Evolutionary conservation across 2,329 filamentous ascomycete species (phyloP), one percentile per base, ranked within the genome.

Genomic region (Aspergillus jensenii): DNA sequence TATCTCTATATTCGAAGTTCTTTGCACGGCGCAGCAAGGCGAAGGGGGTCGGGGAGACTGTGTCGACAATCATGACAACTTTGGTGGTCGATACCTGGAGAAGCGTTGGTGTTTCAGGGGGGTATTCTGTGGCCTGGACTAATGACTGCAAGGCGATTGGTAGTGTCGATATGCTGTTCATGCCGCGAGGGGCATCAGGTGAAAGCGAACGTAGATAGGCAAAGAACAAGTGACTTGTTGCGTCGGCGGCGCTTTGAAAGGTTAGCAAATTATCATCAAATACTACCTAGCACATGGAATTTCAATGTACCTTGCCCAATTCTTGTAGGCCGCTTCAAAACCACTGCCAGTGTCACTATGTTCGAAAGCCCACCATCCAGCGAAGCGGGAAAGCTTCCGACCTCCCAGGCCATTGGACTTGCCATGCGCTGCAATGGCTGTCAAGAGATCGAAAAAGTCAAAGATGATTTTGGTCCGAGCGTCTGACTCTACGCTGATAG

Each of bases 321-420:
- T 86, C 70, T 90, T 90, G 76, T 99, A 99, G 55, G 93, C 93
- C 41, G 91, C 91, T 65, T 98, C 95, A 67, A 99, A 99, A 15
- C 95, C 95, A 71, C 90, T 93, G 43, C 90, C 90, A 6, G 87
- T 87, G 71, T 98, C 93, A 47, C 82, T 85, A 65, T 96, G 91
- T 69, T 97, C 93, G 72, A 99, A 99, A 1, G 93, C 92, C 95
- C 95, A 99, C 95, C 95, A 99, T 46, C 93, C 92, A 41, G 93
- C 95, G 83, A 96, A 91, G 65, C 95, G 86, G 9, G 95, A 98
- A 55, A 99, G 83, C 74, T 98, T 98, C 63, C 93, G 87, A 25
- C 95, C 95, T 60, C 92, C 91, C 62, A 99, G 85, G 44, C 95
- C 95, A 73, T 99, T 99, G 55, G 82, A 87, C 78, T 98, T 98